phyloP scores from a whole-genome alignment of 345 rosid genomes.

The Atalantia buxifolia region DNA sequence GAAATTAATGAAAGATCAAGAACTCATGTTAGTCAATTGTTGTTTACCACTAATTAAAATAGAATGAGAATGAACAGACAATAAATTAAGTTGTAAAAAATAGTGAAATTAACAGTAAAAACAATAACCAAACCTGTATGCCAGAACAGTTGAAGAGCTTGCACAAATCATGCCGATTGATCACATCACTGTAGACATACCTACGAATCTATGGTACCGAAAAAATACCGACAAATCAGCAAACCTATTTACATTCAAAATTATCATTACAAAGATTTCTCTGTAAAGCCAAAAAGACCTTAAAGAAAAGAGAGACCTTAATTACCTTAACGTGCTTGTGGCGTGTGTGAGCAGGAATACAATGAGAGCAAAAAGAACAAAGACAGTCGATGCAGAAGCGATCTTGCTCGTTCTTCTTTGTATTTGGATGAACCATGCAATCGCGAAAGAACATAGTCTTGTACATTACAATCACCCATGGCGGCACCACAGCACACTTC shows the following conservation, averaged over 20 bases:
- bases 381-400: conserved; percentile 33
- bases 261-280: neutral
- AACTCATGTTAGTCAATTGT: too few relatives aligned
- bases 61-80: too few relatives aligned
- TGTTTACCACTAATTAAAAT: too few relatives aligned
- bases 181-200: conserved; percentile 32
- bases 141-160: conserved; percentile 35
- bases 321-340: conserved; percentile 22
- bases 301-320: neutral
- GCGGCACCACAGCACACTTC: conserved; percentile 17
- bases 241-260: too few relatives aligned
- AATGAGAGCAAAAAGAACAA: conserved; percentile 22
- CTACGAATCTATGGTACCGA: conserved; percentile 25
- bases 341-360: conserved; percentile 17
- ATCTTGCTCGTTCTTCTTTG: conserved; percentile 30
- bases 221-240: too few relatives aligned
- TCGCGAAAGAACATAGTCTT: conserved; percentile 22
- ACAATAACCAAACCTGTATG: conserved; percentile 17
- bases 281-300: neutral
- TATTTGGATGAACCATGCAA: conserved; percentile 12
- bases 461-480: conserved; percentile 30
- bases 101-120: neutral
- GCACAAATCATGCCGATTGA: conserved; percentile 32
- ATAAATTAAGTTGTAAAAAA: too few relatives aligned
- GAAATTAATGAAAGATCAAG: too few relatives aligned